phyloP scores from a whole-genome alignment of 208 protist genomes.

The Acanthamoeba quina region DNA sequence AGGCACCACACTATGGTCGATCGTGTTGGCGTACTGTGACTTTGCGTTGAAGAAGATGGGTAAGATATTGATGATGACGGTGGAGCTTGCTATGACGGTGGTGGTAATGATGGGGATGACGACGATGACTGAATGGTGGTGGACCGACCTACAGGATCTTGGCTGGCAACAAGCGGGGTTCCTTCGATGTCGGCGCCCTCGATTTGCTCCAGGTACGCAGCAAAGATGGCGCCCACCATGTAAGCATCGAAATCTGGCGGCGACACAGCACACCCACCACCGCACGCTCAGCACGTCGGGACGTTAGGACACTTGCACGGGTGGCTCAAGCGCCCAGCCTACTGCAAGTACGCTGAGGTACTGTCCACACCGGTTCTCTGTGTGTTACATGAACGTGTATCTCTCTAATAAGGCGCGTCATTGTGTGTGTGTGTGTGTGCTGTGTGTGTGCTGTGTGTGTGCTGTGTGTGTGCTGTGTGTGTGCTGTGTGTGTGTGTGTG shows the following conservation, averaged over 20 bases:
- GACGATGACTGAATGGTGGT: too few relatives aligned
- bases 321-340: conserved; percentile 50
- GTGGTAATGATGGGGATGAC: too few relatives aligned
- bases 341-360: conserved; percentile 58
- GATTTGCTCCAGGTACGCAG: background rate
- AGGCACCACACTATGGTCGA: conserved; percentile 54
- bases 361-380: background rate
- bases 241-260: conserved; percentile 26
- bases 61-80: too few relatives aligned
- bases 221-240: conserved; percentile 59
- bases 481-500: too few relatives aligned
- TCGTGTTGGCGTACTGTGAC: conserved; percentile 20
- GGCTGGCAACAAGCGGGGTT: background rate
- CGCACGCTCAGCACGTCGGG: too few relatives aligned
- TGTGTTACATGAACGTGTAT: background rate
- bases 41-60: too few relatives aligned
- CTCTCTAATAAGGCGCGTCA: background rate
- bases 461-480: too few relatives aligned
- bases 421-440: background rate
- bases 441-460: too few relatives aligned
- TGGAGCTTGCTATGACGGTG: too few relatives aligned
- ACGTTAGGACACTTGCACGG: conserved; percentile 63
- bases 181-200: background rate
- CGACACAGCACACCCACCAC: too few relatives aligned
- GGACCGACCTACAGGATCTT: background rate